Base-by-base conservation (phyloP, 2,329 filamentous ascomycete genomes). In the Neonectria punicea region DNA sequence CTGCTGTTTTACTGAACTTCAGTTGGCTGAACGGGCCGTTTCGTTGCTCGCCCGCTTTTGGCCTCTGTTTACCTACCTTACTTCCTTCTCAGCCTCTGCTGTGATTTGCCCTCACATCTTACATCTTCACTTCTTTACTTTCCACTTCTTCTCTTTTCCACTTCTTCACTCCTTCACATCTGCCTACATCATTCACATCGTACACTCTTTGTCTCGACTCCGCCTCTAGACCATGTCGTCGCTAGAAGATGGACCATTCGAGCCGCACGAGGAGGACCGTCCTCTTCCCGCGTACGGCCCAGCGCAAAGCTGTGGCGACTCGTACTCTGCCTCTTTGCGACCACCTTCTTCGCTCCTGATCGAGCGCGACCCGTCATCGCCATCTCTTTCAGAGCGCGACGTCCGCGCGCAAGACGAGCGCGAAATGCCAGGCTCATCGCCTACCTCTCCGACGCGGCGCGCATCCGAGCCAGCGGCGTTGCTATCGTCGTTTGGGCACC, bases 261-360 rank as follows among this genome's bases (percentile, higher is more conserved):
- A 20, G 16, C 25, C 18, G 56, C n/a, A 5, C 20, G 20, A 51
- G 46, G 18, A 11, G 14, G 14, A 30, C 16, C 4, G 34, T 22
- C 25, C 11, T 32, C 34, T n/a, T 34, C 10, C 49, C 9, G 18
- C 28, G 34, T 14, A 32, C 18, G 43, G 14, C 11, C 5, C 30
- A 11, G 7, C 49, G 5, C 49, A 39, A 25, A 69, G 34, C 5
- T 16, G n/a, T n/a, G 16, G 36, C 50, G 41, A 51, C 46, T 58
- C 62, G 44, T 49, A 41, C n/a, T 25, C 57, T 10, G 56, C 53
- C 47, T 72, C 51, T 18, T 58, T 30, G 4, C 51, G 53, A 3
- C 67, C 71, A n/a, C 69, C 71, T 5, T 57, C 57, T 7, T 66
- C 64, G 28, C 67, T 72, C n/a, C 62, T 68, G 16, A 46, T 69